A percentile compares a stretch with the other conserved stretches of the same genome.
Evolutionary conservation across 108 stramenopile genomes (phyloP).

Genomic region (Fragilaria crotonensis): DNA sequence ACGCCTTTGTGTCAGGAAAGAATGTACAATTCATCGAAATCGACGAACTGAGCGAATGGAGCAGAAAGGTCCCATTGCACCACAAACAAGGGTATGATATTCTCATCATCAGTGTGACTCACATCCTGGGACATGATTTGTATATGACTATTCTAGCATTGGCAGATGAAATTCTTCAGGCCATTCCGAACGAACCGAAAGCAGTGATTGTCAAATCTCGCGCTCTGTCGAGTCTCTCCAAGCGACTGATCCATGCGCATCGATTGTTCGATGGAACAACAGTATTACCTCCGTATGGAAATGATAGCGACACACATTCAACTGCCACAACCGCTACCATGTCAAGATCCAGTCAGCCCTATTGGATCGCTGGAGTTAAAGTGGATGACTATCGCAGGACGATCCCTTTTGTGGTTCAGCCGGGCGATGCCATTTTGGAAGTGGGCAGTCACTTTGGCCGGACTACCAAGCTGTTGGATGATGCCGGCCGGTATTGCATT

Average conservation of each 20-base stretch:
- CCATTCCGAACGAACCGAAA: too few species aligned
- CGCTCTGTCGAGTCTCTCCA: conserved; percentile 16
- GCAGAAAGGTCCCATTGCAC: too few species aligned
- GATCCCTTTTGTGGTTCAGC: conserved; percentile 15
- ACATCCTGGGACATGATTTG: too few species aligned
- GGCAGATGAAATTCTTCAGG: too few species aligned
- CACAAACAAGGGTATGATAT: too few species aligned
- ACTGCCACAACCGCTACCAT: background rate
- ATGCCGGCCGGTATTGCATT: conserved; percentile 7
- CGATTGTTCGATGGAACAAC: conserved; percentile 7
- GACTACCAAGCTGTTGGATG: conserved; percentile 15
- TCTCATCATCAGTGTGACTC: too few species aligned
- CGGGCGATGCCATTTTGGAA: conserved; percentile 22
- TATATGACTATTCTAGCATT: too few species aligned
- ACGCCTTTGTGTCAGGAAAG: too few species aligned
- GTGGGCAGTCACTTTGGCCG: conserved; percentile 33
- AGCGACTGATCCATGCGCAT: conserved; percentile 20
- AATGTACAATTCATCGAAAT: too few species aligned
- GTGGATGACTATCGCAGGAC: conserved; percentile 30
- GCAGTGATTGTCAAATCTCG: conserved; percentile 29
- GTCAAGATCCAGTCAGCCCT: conserved; percentile 5
- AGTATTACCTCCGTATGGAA: too few species aligned
- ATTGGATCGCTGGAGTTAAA: conserved; percentile 19
- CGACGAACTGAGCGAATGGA: too few species aligned
- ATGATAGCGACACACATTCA: too few species aligned